A percentile compares a stretch with the other conserved stretches of the same genome.
Conservation (phyloP, 768 basidiomycete genomes). For the Amylocystis lapponica region DNA sequence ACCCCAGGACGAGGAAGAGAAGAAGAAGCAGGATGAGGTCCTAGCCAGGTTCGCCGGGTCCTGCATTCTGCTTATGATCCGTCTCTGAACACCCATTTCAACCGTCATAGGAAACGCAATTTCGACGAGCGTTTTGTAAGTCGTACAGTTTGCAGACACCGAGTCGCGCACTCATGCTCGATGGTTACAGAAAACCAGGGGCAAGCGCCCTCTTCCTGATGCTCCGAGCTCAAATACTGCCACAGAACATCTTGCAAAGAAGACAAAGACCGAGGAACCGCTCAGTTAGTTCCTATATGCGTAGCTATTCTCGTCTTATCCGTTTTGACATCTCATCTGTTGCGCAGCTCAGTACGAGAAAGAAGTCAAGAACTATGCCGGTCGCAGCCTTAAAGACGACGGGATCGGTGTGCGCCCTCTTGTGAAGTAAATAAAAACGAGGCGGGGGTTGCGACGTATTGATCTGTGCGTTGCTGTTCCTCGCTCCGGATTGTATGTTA, state of each 20-base stretch:
- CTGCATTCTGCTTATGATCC: background rate
- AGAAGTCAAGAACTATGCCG: constrained; percentile 34
- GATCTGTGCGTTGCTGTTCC: no score
- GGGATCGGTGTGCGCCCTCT: constrained; percentile 39
- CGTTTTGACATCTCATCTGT: background rate
- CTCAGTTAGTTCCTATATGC: constrained; percentile 26
- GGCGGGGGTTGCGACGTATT: no score
- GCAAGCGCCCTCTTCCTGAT: constrained; percentile 49
- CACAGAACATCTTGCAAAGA: constrained; percentile 37
- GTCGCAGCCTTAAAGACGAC: constrained; percentile 36
- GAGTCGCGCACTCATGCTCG: background rate
- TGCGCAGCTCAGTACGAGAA: constrained; percentile 34
- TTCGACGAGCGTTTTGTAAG: constrained; percentile 61
- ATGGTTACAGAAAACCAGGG: constrained; percentile 44
- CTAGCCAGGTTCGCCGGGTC: constrained; percentile 38
- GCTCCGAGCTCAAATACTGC: constrained; percentile 26
- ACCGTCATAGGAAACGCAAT: constrained; percentile 46
- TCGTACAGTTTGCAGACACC: no score
- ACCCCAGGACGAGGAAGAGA: constrained; percentile 59
- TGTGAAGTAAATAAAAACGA: constrained; percentile 39
- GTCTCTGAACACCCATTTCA: background rate
- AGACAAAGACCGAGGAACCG: constrained; percentile 27
- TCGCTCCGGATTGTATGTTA: no score
- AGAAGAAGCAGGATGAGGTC: constrained; percentile 46
- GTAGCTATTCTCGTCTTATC: background rate